phyloP scores from a whole-genome alignment of 768 basidiomycete genomes.

The Inosperma sp. region DNA sequence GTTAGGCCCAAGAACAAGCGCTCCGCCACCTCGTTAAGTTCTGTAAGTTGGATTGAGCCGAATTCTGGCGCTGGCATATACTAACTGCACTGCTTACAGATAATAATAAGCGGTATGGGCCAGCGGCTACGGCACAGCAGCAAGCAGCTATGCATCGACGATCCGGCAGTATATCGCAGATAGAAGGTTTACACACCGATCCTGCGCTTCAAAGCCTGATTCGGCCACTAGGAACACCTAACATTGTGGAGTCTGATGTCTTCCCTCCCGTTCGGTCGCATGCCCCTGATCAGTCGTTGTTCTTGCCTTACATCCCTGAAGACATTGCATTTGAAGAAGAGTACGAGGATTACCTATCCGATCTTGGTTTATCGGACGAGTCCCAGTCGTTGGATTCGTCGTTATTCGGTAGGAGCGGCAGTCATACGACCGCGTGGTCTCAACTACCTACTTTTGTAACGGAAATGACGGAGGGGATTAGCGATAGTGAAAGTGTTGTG shows the following conservation, averaged over 20 bases:
- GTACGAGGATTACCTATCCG: conserved; percentile 94
- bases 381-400: conserved; percentile 23
- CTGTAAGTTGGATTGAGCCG: conserved; percentile 51
- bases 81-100: conserved; percentile 41
- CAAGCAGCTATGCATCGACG: conserved; percentile 63
- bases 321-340: conserved; percentile 95
- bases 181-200: conserved; percentile 73
- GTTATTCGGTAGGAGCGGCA: conserved; percentile 17
- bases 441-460: conserved; percentile 73
- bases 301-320: conserved; percentile 89
- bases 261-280: conserved; percentile 92
- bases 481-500: conserved; percentile 91
- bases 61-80: conserved; percentile 8
- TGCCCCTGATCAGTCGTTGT: conserved; percentile 76
- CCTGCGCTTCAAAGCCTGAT: conserved; percentile 72
- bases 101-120: conserved; percentile 86
- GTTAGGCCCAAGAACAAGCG: conserved; percentile 90
- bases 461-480: conserved; percentile 82
- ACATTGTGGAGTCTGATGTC: conserved; percentile 79
- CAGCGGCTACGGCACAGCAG: conserved; percentile 47
- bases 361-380: conserved; percentile 69
- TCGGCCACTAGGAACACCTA: conserved; percentile 70
- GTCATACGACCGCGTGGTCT: conserved; percentile 68
- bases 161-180: conserved; percentile 77
- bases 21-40: conserved; percentile 92